phyloP scores from a whole-genome alignment of 2,329 filamentous ascomycete genomes.

The Trichoderma lentiforme region DNA sequence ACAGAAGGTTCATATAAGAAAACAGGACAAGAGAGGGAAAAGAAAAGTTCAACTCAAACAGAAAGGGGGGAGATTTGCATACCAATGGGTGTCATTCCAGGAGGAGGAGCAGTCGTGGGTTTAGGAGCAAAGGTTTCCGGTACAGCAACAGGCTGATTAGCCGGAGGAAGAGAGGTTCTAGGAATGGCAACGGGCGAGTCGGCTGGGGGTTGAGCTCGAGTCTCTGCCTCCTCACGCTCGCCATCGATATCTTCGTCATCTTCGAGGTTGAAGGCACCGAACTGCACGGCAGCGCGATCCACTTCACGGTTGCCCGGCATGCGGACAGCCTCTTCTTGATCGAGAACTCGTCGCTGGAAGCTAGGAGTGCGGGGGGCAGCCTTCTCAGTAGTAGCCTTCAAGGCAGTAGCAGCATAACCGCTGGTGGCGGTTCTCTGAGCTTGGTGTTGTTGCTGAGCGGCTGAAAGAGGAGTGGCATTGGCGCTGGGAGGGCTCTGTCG shows the following conservation, averaged over 20 bases:
- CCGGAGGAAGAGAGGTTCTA: constrained; percentile 80
- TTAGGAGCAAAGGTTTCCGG: constrained; percentile 58
- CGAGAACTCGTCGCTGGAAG: constrained; percentile 81
- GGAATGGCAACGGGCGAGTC: constrained; percentile 87
- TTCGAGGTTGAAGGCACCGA: constrained; percentile 90
- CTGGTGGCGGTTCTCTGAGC: constrained; percentile 52
- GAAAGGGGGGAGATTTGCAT: constrained; percentile 17
- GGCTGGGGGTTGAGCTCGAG: constrained; percentile 85
- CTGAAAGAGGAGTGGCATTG: constrained; percentile 63
- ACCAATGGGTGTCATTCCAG: constrained; percentile 37
- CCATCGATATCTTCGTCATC: constrained; percentile 89
- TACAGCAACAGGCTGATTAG: constrained; percentile 51
- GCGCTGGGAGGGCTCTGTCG: constrained; percentile 57
- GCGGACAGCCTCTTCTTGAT: constrained; percentile 95
- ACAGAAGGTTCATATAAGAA: background rate
- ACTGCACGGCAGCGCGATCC: constrained; percentile 89
- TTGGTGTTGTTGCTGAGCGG: constrained; percentile 60
- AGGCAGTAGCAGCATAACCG: constrained; percentile 74
- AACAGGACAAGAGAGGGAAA: background rate
- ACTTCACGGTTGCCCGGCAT: constrained; percentile 97
- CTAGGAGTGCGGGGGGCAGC: constrained; percentile 64
- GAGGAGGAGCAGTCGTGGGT: constrained; percentile 43
- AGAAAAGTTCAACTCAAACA: background rate
- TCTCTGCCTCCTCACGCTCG: constrained; percentile 92
- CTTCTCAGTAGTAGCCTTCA: constrained; percentile 68